Base-by-base conservation (phyloP, 805 yeast genomes). In the Komagataella populi region DNA sequence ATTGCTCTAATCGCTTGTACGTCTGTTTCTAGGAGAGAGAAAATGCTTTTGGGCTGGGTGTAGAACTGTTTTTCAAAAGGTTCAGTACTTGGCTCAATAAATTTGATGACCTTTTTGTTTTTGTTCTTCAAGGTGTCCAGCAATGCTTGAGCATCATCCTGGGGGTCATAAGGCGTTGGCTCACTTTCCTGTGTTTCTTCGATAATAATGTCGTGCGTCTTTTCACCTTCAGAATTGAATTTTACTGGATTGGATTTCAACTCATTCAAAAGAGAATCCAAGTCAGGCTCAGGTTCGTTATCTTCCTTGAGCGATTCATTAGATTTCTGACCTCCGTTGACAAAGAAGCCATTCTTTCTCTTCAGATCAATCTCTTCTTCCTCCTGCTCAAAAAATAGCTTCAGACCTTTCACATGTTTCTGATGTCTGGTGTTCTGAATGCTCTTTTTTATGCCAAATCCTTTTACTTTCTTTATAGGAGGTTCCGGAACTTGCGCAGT, bases 11-110 rank as follows among this genome's bases (percentile, higher is more conserved):
- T 59, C 6, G 70, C 72, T 1, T 72, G 72, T 1, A 83, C 80
- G 49, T 86, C 89, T 44, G 74, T 78, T 0, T 67, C 68, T 0
- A 80, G 66, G 51, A 84, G 61, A 0, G 62, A 56, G 6, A 65
- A 63, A 4, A 83, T 57, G 45, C 82, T 83, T 3, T 68, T 72
- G 1, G 84, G 77, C 55, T 81, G 87, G 1, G 66, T 63, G 60
- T 85, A 87, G 58, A 89, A 84, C 7, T 65, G 56, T 61, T 81
- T 86, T 16, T 76, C 62, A 57, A 88, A 81, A 0, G 80, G 75
- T 30, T 69, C 74, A 48, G 62, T 59, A 45, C 71, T 60, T 55
- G 77, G 76, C 53, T 76, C 75, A 47, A 80, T 70, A 6, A 64
- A 57, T 16, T 78, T 70, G 45, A 83, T 66, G 39, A 71, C 73